phyloP scores from a whole-genome alignment of 192 early-diverging fungal species.

The Mortierella claussenii region DNA sequence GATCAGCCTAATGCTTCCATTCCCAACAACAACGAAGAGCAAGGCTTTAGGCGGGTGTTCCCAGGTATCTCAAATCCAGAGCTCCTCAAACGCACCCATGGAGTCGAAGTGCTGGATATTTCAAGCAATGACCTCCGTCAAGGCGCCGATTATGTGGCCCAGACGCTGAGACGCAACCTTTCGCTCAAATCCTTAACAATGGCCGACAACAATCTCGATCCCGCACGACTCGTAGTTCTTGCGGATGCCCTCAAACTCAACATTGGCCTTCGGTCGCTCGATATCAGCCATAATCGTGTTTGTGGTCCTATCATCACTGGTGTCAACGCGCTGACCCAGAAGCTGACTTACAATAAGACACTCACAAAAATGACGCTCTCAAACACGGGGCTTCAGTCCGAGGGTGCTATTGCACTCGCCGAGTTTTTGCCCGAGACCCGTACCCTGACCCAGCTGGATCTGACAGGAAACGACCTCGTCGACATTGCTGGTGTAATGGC shows the following conservation, averaged over 20 bases:
- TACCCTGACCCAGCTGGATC: slow-evolving; percentile 73
- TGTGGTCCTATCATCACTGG: slow-evolving; percentile 47
- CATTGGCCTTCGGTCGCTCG: slow-evolving; percentile 53
- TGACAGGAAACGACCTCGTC: slow-evolving; percentile 80
- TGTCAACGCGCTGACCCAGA: slow-evolving; percentile 49
- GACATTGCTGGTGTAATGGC: slow-evolving; percentile 86
- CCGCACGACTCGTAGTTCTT: slow-evolving; percentile 53
- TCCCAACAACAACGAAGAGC: slow-evolving; percentile 48
- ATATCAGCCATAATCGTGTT: slow-evolving; percentile 53
- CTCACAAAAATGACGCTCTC: slow-evolving; percentile 73
- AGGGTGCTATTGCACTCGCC: slow-evolving; percentile 82
- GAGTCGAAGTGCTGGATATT: slow-evolving; percentile 53
- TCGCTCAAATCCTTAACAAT: slow-evolving; percentile 56
- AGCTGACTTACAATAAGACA: slow-evolving; percentile 68
- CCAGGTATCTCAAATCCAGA: slow-evolving; percentile 43
- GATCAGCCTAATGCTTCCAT: slow-evolving; percentile 45
- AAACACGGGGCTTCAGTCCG: slow-evolving; percentile 69
- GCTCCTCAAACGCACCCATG: slow-evolving; percentile 41
- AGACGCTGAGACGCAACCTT: slow-evolving; percentile 63
- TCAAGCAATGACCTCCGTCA: slow-evolving; percentile 59
- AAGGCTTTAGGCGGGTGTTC: slow-evolving; percentile 46
- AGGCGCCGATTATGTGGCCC: slow-evolving; percentile 66
- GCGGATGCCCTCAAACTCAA: slow-evolving; percentile 67
- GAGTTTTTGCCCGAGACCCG: slow-evolving; percentile 84
- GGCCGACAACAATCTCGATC: slow-evolving; percentile 62